Conservation (phyloP, 305 asterid genomes). For the Fraxinus albicans region DNA sequence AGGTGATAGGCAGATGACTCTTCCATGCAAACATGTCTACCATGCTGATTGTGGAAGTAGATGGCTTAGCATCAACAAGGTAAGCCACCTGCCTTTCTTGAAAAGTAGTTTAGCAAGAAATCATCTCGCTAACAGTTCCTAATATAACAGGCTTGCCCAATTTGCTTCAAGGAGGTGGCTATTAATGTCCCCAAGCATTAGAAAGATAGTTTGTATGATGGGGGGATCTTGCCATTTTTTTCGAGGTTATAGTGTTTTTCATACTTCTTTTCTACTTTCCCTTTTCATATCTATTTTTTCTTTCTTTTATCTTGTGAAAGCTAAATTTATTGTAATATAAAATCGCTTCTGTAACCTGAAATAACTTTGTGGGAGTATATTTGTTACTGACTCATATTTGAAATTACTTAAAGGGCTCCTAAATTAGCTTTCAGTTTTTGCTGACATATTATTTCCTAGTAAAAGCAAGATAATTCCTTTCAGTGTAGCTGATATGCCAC, state of each 20-base stretch:
- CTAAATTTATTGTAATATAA: constrained; percentile 13
- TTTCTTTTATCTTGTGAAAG: constrained; percentile 12
- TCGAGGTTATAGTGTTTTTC: constrained; percentile 26
- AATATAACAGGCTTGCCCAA: constrained; percentile 80
- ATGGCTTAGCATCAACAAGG: constrained; percentile 93
- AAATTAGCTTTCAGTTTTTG: neutral
- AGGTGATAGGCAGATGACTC: constrained; percentile 68
- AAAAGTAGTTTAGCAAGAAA: neutral
- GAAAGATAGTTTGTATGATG: constrained; percentile 26
- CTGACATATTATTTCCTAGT: neutral
- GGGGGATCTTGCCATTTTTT: constrained; percentile 17
- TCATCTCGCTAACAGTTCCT: constrained; percentile 25
- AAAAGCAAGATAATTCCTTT: neutral
- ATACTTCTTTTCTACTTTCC: constrained; percentile 20
- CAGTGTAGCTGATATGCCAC: neutral
- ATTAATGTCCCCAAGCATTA: constrained; percentile 47
- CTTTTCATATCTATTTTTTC: constrained; percentile 12
- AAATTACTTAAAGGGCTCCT: neutral
- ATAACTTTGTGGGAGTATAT: constrained; percentile 16
- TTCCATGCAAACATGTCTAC: constrained; percentile 88
- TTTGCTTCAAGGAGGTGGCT: constrained; percentile 82
- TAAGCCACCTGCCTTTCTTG: constrained; percentile 30
- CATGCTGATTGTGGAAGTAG: constrained; percentile 76
- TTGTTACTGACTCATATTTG: constrained; percentile 11
- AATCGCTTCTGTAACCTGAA: constrained; percentile 4